These are phyloP conservation scores for Spatholobus suberectus DNA, from an alignment of 306 rosid species.

Conservation along the genomic window DNA sequence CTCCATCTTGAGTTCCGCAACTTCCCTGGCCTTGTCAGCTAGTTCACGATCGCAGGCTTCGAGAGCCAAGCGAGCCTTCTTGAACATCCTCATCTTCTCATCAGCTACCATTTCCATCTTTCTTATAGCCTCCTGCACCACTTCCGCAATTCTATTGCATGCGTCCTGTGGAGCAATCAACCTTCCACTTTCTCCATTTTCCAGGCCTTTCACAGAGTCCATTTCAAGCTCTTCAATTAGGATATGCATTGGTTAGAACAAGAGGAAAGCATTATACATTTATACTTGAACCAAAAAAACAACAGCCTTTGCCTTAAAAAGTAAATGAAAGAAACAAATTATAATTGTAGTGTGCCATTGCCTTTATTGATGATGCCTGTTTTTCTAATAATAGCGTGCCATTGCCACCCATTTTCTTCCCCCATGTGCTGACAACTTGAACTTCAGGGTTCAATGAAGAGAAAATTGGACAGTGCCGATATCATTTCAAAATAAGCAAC, in stretches of 20 bases:
- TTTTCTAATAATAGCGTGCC: not conserved
- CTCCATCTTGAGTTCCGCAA: constrained; percentile 17
- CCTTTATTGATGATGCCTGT: not conserved
- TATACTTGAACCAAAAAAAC: not conserved
- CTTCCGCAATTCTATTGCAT: constrained; percentile 34
- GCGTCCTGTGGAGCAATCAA: constrained; percentile 36
- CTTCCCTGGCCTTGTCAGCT: constrained; percentile 25
- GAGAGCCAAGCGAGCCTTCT: constrained; percentile 32
- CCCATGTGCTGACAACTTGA: not conserved
- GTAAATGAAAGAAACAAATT: not conserved
- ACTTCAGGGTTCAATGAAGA: not conserved
- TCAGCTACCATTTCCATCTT: constrained; percentile 39
- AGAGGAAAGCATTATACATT: not conserved
- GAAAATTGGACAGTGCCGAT: not conserved
- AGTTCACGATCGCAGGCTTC: constrained; percentile 19
- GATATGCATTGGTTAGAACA: not conserved
- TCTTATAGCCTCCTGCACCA: constrained; percentile 39
- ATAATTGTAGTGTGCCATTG: not conserved
- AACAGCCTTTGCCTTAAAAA: not conserved
- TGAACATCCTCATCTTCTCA: constrained; percentile 36
- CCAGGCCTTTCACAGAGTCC: constrained; percentile 18
- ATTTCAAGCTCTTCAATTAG: constrained; percentile 22
- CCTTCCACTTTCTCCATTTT: constrained; percentile 37
- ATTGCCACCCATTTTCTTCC: not conserved
- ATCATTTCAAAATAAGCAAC: not conserved